Percentiles rank a stretch among this genome's conserved stretches.
Evolutionary conservation across 1,139 yeast genomes (phyloP).

Genomic region (Blastobotrys apis): DNA sequence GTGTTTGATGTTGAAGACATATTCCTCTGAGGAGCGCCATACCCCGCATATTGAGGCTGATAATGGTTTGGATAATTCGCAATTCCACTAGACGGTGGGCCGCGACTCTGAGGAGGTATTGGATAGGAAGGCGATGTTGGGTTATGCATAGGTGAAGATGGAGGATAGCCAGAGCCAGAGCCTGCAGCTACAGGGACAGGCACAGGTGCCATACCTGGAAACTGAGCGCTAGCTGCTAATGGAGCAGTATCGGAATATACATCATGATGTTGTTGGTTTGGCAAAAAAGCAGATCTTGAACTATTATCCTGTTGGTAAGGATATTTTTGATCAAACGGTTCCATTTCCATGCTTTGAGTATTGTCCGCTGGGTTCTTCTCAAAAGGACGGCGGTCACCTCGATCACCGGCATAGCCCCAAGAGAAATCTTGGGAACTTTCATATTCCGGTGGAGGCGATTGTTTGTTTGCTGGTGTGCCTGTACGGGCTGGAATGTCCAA

Average conservation of each 20-base stretch:
- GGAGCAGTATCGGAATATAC: slow-evolving; percentile 2
- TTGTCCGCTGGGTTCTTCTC: slow-evolving; percentile 12
- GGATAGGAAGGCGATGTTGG: background rate
- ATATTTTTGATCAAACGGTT: slow-evolving; percentile 12
- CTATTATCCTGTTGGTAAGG: background rate
- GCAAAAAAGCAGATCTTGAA: background rate
- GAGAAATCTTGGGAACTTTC: slow-evolving; percentile 11
- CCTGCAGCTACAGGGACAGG: too few relatives aligned
- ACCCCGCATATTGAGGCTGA: too few relatives aligned
- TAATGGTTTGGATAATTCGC: too few relatives aligned
- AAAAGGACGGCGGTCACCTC: slow-evolving; percentile 16
- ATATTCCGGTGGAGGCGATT: slow-evolving; percentile 13
- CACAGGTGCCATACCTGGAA: slow-evolving; percentile 3
- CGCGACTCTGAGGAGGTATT: too few relatives aligned
- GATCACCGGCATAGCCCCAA: slow-evolving; percentile 24
- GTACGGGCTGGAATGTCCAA: background rate
- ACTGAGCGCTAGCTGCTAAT: slow-evolving; percentile 2
- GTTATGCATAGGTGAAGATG: background rate
- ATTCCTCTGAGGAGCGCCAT: too few relatives aligned
- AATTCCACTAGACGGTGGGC: too few relatives aligned
- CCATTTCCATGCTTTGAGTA: slow-evolving; percentile 20
- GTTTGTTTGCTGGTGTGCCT: slow-evolving; percentile 8
- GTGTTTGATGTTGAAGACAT: too few relatives aligned
- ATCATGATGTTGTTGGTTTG: slow-evolving; percentile 5
- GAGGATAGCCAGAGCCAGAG: too few relatives aligned